Evolutionary conservation across 75 land plant species (phyloP), one percentile per base, ranked within the genome.

Genomic region (Picea glauca): DNA sequence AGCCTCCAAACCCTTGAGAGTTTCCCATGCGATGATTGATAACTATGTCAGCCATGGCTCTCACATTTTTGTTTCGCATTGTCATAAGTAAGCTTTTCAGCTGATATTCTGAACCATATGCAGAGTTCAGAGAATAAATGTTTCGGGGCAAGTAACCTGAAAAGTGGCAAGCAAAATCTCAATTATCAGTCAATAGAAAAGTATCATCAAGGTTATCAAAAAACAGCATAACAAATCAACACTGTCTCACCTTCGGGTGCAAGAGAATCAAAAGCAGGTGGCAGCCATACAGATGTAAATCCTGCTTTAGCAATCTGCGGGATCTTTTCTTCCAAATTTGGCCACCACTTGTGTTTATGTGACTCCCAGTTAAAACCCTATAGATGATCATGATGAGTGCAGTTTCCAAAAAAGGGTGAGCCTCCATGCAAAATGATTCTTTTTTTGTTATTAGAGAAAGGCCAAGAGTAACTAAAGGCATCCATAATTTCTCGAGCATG

Each of bases 341-440:
- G 76, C 98, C 98, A 94, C 98, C 98, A 93, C 77, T 83, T 79
- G 77, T 87, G 43, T 62, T 94, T 93, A 63, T 88, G 89, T 33
- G 98, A 94, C 80, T 94, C 98, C 98, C 96, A 93, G 64, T 93
- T 94, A 66, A 91, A 94, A 59, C 86, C 98, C 98, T 94, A 80
- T 33, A 58, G 72, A 80, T n/a, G 23, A 70, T 40, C 73, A 70
- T 40, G 43, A n/a, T 38, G n/a, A 0, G 11, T 70, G 43, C 74
- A n/a, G n/a, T 43, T n/a, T 70, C 20, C n/a, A 40, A 18, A 68
- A 68, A 40, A 17, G 0, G 11, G 40, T 8, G 3, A 40, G 11
- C 6, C 43, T 18, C 40, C 73, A 68, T 17, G 21, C 38, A 68
- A 68, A 68, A 50, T 9, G 56, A 46, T 20, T 7, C 40, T 20